Conservation (phyloP, 176 grass and related monocot species). For the Zea luxurians region DNA sequence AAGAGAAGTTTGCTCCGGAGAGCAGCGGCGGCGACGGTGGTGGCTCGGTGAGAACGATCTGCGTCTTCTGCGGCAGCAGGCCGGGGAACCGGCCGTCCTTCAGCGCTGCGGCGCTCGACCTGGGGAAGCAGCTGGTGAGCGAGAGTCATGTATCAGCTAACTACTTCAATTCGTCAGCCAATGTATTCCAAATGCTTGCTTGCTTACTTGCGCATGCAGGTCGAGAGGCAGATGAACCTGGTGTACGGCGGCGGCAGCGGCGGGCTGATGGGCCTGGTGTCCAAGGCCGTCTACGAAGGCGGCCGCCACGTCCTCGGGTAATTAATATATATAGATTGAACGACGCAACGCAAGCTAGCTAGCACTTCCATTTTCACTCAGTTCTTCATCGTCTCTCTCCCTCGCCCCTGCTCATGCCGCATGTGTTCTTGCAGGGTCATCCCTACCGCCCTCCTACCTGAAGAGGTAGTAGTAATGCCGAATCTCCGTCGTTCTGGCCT, state of each 20-base stretch:
- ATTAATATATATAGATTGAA: background rate
- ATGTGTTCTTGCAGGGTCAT: conserved; percentile 61
- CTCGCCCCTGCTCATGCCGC: background rate
- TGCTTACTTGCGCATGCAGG: conserved; percentile 40
- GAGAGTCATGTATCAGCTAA: background rate
- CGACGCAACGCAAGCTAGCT: too few relatives aligned
- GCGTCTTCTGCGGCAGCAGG: conserved; percentile 91
- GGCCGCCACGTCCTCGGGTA: conserved; percentile 94
- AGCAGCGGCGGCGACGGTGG: conserved; percentile 16
- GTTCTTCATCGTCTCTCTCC: too few relatives aligned
- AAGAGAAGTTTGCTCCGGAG: conserved; percentile 24
- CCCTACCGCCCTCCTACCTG: conserved; percentile 67
- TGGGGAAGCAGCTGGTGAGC: conserved; percentile 75
- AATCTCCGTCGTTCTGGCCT: conserved; percentile 10
- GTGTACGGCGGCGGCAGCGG: conserved; percentile 95
- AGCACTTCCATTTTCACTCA: too few relatives aligned
- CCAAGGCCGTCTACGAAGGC: conserved; percentile 75
- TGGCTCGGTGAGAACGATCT: conserved; percentile 53
- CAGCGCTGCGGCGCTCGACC: conserved; percentile 75
- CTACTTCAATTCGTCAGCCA: background rate
- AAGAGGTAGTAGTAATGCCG: conserved; percentile 63
- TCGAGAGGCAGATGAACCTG: conserved; percentile 73
- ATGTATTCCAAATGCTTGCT: background rate
- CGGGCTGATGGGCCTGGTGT: conserved; percentile 90
- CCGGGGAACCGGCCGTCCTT: conserved; percentile 72